Evolutionary conservation across 345 rosid species (phyloP).

Genomic region (Bruguiera gymnorhiza): DNA sequence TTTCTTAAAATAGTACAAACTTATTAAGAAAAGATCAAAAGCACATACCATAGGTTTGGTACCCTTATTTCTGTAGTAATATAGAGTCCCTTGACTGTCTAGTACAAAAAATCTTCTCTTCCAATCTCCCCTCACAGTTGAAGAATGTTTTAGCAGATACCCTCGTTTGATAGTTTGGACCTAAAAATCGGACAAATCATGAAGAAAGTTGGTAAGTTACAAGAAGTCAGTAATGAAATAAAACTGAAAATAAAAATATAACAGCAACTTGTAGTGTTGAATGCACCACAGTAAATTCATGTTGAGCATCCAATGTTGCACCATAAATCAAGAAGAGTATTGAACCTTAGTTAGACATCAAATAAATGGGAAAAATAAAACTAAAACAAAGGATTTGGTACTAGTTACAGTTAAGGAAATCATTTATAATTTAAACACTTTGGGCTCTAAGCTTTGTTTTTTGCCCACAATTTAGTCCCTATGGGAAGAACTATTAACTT

Average conservation of each 20-base stretch:
- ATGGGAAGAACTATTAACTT: too few relatives aligned
- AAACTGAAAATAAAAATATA: conserved; percentile 3
- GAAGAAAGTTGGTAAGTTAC: conserved; percentile 8
- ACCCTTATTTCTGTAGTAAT: conserved; percentile 66
- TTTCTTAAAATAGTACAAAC: too few relatives aligned
- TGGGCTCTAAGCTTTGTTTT: too few relatives aligned
- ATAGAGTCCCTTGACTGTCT: conserved; percentile 71
- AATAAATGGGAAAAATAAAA: too few relatives aligned
- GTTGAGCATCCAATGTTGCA: too few relatives aligned
- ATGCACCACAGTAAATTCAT: background rate
- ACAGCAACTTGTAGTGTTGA: background rate
- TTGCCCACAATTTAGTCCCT: too few relatives aligned
- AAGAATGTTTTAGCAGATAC: conserved; percentile 71
- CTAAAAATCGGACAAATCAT: conserved; percentile 25
- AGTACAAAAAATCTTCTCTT: conserved; percentile 88
- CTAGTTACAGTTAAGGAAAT: too few relatives aligned
- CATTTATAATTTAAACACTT: too few relatives aligned
- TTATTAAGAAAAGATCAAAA: too few relatives aligned
- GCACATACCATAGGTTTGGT: conserved; percentile 48
- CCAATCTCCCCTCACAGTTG: conserved; percentile 73
- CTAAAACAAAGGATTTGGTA: too few relatives aligned
- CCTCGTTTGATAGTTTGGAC: conserved; percentile 69
- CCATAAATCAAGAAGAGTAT: too few relatives aligned
- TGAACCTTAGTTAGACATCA: too few relatives aligned
- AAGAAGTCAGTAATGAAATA: conserved; percentile 4